Evolutionary conservation across 2,329 filamentous ascomycete genomes (phyloP), one percentile per base, ranked within the genome.

Genomic region (Onygena corvina): DNA sequence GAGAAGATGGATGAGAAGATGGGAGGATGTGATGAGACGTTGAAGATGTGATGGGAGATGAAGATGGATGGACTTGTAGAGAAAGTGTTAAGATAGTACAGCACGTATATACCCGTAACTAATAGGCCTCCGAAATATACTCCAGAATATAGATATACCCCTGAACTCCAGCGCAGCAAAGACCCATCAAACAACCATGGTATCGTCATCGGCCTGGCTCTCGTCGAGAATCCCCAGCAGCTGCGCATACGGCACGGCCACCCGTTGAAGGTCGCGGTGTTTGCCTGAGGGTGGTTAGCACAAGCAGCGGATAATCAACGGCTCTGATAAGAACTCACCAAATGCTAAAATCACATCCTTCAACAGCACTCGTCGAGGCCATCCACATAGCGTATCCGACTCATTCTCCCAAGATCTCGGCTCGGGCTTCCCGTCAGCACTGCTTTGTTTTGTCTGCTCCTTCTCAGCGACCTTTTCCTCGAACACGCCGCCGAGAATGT

Each of bases 231-330:
- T 61, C 30, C 83, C 84, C 18, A 93, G 71, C n/a, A 88, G 71
- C 54, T 86, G 80, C 9, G 90, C 90, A 64, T 96, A 96, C 54
- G 93, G 90, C 21, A 95, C 86, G n/a, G 87, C 94, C 35, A 95
- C 77, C 21, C 92, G 78, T 66, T 98, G 92, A 25, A 98, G 73
- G 62, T 96, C 93, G 50, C 92, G 82, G 67, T 92, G 90, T 80
- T 96, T 96, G 52, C 87, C 88, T 94, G 58, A 33, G 36, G 49
- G 9, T 27, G 29, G 60, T 73, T 64, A 74, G 67, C 53, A 59
- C 52, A 18, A 11, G 21, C 16, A 9, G 23, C 27, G 11, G 27
- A 49, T 45, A 49, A 47, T 46, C 35, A 48, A 20, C 27, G 20
- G 50, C 48, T 11, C 30, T 36, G 52, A 59, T n/a, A 4, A 46